These are phyloP conservation scores for Phytopythium sindhum DNA, from an alignment of 352 stramenopile genomes.

Conservation along the genomic window DNA sequence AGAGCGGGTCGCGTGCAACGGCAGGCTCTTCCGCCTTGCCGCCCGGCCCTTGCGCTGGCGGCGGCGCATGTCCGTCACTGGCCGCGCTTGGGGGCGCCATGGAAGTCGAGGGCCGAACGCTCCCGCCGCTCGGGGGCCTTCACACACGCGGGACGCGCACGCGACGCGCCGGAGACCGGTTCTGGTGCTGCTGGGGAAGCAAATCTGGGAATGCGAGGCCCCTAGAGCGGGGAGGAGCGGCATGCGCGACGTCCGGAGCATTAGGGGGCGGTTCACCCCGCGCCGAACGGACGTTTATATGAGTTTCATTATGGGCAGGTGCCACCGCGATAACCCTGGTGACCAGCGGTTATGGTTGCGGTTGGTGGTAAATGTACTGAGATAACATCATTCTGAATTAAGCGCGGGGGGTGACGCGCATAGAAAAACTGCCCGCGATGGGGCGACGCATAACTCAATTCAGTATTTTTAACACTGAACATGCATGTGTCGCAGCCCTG, in stretches of 20 bases:
- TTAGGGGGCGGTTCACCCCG: too few relatives aligned
- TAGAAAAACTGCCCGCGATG: background rate
- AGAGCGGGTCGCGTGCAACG: conserved; percentile 28
- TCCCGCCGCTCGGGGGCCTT: conserved; percentile 2
- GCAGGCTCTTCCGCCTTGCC: background rate
- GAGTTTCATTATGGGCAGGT: background rate
- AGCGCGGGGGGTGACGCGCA: too few relatives aligned
- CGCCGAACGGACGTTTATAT: background rate
- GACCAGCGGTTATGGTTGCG: conserved; percentile 5
- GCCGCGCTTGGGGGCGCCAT: conserved; percentile 15
- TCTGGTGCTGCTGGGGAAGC: background rate
- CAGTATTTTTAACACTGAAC: background rate
- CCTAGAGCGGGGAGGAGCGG: background rate
- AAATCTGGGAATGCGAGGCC: conserved; percentile 3
- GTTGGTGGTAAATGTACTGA: background rate
- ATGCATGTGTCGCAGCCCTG: background rate
- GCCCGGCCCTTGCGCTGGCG: conserved; percentile 3
- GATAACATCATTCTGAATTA: background rate
- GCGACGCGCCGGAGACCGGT: background rate
- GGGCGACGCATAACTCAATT: background rate
- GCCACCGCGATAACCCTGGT: background rate
- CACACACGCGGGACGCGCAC: background rate
- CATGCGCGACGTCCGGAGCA: background rate
- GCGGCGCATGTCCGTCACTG: conserved; percentile 3
- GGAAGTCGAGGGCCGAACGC: too few relatives aligned